A percentile compares a stretch with the other conserved stretches of the same genome.
Conservation (phyloP, 805 yeast species). For the Ogataea parapolymorpha region DNA sequence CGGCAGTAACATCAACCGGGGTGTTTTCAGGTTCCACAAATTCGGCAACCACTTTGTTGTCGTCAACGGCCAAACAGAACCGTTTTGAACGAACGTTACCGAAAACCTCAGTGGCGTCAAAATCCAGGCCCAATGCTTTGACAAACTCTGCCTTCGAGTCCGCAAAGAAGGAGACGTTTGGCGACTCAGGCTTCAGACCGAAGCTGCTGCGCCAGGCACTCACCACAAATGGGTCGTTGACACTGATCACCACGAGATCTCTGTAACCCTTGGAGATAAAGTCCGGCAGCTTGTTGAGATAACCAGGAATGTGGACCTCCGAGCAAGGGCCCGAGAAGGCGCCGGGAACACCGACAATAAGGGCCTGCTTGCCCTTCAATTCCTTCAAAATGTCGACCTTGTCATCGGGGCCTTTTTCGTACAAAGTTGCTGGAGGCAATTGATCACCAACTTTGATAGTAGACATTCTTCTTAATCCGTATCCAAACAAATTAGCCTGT, state of each 20-base stretch:
- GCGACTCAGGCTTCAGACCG: slow-evolving; percentile 21
- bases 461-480: slow-evolving; percentile 10
- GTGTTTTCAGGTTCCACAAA: slow-evolving; percentile 82
- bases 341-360: slow-evolving; percentile 64
- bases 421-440: slow-evolving; percentile 22
- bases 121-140: slow-evolving; percentile 57
- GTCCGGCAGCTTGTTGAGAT: slow-evolving; percentile 45
- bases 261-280: slow-evolving; percentile 66
- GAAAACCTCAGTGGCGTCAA: slow-evolving; percentile 74
- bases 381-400: slow-evolving; percentile 22
- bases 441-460: slow-evolving; percentile 22
- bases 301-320: slow-evolving; percentile 73
- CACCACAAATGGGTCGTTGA: slow-evolving; percentile 84
- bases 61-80: slow-evolving; percentile 70
- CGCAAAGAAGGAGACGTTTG: slow-evolving; percentile 49
- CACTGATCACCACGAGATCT: slow-evolving; percentile 65
- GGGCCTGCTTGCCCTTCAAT: slow-evolving; percentile 33
- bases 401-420: slow-evolving; percentile 24
- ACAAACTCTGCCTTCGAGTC: slow-evolving; percentile 79
- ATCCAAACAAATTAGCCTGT: not conserved
- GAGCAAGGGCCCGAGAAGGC: slow-evolving; percentile 83
- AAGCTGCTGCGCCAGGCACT: slow-evolving; percentile 69
- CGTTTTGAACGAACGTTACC: slow-evolving; percentile 76
- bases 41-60: slow-evolving; percentile 64
- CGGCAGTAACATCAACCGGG: slow-evolving; percentile 55